phyloP scores from a whole-genome alignment of 305 asterid genomes.

The Fraxinus nigra region DNA sequence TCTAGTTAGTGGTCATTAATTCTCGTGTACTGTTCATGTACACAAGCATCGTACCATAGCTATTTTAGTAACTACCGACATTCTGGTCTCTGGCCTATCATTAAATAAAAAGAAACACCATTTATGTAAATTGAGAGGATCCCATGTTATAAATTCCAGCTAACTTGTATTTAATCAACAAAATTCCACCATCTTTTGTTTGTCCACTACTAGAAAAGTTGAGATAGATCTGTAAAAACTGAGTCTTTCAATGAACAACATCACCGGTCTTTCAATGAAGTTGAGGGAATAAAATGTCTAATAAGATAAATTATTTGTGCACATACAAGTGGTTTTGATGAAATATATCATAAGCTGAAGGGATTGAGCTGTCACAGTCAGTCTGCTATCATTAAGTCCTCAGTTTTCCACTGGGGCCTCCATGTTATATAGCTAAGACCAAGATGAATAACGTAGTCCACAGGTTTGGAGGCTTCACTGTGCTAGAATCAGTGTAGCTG shows the following conservation, averaged over 20 bases:
- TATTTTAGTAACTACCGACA: constrained; percentile 26
- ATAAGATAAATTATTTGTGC: not conserved
- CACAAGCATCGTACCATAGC: not conserved
- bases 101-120: constrained; percentile 20
- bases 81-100: not conserved
- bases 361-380: constrained; percentile 2
- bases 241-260: not conserved
- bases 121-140: constrained; percentile 5
- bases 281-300: constrained; percentile 15
- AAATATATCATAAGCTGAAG: constrained; percentile 12
- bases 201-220: not conserved
- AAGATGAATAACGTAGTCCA: constrained; percentile 26
- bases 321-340: constrained; percentile 1
- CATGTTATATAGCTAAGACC: constrained; percentile 10
- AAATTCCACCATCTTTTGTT: not conserved
- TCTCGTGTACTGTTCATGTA: constrained; percentile 17
- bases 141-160: constrained; percentile 14
- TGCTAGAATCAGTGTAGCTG: not conserved
- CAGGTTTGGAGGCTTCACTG: constrained; percentile 15
- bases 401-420: constrained; percentile 23
- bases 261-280: not conserved
- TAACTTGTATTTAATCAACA: not conserved
- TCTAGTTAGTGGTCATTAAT: constrained; percentile 27
- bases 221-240: not conserved
- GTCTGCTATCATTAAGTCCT: constrained; percentile 23